These are phyloP conservation scores for Adiantum capillusveneris DNA, from an alignment of 75 land plant genomes.

Conservation along the genomic window DNA sequence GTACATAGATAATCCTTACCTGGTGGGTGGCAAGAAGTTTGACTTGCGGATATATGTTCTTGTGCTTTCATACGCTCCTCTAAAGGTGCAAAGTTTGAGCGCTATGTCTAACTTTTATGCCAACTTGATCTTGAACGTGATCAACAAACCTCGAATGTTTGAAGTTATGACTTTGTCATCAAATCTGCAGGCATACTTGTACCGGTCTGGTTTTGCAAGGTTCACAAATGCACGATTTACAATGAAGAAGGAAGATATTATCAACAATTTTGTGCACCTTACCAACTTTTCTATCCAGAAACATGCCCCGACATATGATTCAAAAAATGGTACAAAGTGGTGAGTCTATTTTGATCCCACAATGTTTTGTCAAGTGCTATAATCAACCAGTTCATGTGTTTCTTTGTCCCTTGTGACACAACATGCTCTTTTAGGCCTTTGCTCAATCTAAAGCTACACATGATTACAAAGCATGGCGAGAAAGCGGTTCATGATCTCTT, in stretches of 20 bases:
- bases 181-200: constrained; percentile 29
- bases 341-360: too few relatives aligned
- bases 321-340: constrained; percentile 38
- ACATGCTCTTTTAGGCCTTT: constrained; percentile 18
- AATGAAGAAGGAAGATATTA: constrained; percentile 35
- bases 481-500: constrained; percentile 29
- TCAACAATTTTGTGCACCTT: constrained; percentile 35
- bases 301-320: constrained; percentile 32
- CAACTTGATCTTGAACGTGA: too few relatives aligned
- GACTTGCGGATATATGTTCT: constrained; percentile 36
- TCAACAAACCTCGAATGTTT: too few relatives aligned
- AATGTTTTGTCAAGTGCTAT: too few relatives aligned
- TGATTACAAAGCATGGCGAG: constrained; percentile 43
- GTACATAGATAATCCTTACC: constrained; percentile 34
- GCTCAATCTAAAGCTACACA: constrained; percentile 33
- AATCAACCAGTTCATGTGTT: too few relatives aligned
- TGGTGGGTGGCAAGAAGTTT: constrained; percentile 40
- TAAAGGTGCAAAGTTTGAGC: constrained; percentile 16
- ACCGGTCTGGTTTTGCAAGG: constrained; percentile 40
- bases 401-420: too few relatives aligned
- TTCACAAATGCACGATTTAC: constrained; percentile 36
- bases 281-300: constrained; percentile 38
- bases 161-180: too few relatives aligned
- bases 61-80: constrained; percentile 26
- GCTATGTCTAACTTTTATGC: too few relatives aligned